These are phyloP conservation scores for Kingdonia uniflora DNA, from an alignment of 164 flowering plant genomes.

Conservation along the genomic window DNA sequence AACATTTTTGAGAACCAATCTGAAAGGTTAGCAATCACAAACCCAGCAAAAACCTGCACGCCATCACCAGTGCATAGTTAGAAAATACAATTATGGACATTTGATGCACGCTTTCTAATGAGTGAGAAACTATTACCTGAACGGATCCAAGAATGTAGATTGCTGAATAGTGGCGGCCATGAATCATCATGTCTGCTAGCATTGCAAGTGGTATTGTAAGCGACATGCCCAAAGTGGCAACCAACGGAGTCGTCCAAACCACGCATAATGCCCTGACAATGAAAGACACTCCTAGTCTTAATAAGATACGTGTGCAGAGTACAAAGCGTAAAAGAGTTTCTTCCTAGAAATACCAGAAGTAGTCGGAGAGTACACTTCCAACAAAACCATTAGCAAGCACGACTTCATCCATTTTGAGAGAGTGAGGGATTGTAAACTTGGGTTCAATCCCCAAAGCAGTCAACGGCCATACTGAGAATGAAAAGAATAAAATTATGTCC, in stretches of 20 bases:
- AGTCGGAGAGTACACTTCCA: constrained; percentile 97
- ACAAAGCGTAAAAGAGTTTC: background rate
- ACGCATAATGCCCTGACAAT: constrained; percentile 72
- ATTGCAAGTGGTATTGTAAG: constrained; percentile 91
- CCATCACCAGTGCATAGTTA: background rate
- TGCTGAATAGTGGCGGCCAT: constrained; percentile 85
- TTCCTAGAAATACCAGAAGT: constrained; percentile 63
- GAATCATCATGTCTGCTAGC: constrained; percentile 88
- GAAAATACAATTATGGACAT: background rate
- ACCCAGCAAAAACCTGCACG: constrained; percentile 85
- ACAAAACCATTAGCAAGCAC: constrained; percentile 88
- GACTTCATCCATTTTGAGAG: constrained; percentile 72
- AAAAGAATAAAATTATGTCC: constrained; percentile 1
- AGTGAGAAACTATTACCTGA: constrained; percentile 36
- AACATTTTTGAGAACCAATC: constrained; percentile 50
- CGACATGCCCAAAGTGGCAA: constrained; percentile 89
- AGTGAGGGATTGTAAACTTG: constrained; percentile 78
- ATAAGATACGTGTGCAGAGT: background rate
- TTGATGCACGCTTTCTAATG: background rate
- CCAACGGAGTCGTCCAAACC: constrained; percentile 91
- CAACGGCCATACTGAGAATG: constrained; percentile 77
- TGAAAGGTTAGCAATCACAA: constrained; percentile 78
- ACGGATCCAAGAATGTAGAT: constrained; percentile 72
- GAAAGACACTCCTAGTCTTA: constrained; percentile 2
- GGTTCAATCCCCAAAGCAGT: constrained; percentile 97